Base-by-base conservation (phyloP, 148 eudicot species). In the Cornus kousa region DNA sequence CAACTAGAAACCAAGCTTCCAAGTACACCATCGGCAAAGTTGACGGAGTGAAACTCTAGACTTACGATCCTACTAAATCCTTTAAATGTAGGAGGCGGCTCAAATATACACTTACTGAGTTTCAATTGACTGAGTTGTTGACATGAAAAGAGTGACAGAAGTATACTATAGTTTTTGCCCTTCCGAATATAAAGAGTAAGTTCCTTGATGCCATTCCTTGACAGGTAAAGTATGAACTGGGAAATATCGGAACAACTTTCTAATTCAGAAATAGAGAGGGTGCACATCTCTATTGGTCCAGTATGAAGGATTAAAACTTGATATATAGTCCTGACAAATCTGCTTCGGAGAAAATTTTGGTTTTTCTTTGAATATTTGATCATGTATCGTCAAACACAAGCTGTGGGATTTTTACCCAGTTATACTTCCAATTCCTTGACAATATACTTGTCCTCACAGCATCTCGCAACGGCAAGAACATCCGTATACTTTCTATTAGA, bases 341-440 rank as follows among this genome's bases (percentile, higher is more conserved):
- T 62, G 17, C 9, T 32, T 74, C 37, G 5, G 3, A 28, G 11
- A 2, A 3, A 57, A 13, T 2, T 3, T 57, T 57, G 64, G 64
- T 14, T 57, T 57, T 14, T 14, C 20, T 1, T 14, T 17, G 14
- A 57, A 9, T 17, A 4, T 57, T 57, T 2, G 19, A 13, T 9
- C 16, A 14, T 4, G 19, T 8, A 67, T 88, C 88, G 79, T 73
- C 78, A 62, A 85, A 85, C 66, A 70, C 78, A 83, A 88, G 88
- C 35, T 83, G 82, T 32, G 85, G 85, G 75, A 88, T 65, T 70
- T 79, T 77, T 67, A 88, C 83, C 88, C 90, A 87, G 68, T 81
- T 83, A 77, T 85, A 85, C 76, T 88, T 77, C 88, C 90, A 87
- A 79, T 79, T 87, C 65, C 80, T 83, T 1, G 90, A 85, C 55